These are phyloP conservation scores for Diversispora eburnea DNA, from an alignment of 192 early-diverging fungal genomes.

Conservation along the genomic window DNA sequence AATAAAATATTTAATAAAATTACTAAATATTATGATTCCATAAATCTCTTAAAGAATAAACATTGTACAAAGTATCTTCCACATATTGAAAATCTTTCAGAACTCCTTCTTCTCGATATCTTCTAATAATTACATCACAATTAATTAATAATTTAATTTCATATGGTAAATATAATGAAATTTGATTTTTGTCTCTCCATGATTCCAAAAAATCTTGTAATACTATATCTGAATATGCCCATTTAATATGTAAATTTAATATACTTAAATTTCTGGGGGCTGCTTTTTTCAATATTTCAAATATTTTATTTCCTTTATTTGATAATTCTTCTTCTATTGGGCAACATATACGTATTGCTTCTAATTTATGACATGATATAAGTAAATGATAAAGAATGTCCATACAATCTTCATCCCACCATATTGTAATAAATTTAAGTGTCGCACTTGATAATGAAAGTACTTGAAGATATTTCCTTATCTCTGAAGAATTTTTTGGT, in stretches of 20 bases:
- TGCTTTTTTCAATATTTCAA: neutral
- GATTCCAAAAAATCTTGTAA: constrained; percentile 12
- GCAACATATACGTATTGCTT: constrained; percentile 6
- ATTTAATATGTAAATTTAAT: neutral
- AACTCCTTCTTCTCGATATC: neutral
- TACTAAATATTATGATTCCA: neutral
- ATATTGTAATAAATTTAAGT: neutral
- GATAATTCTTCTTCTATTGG: neutral
- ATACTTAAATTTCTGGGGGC: neutral
- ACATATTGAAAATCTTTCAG: constrained; percentile 5
- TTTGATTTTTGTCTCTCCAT: neutral
- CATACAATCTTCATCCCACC: neutral
- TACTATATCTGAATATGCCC: neutral
- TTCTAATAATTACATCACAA: neutral
- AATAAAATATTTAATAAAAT: too few relatives aligned
- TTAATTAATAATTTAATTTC: neutral
- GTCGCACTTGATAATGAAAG: neutral
- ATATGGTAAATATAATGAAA: neutral
- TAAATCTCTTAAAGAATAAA: neutral
- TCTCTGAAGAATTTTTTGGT: neutral
- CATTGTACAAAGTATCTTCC: neutral
- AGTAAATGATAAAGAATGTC: neutral
- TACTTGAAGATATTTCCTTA: neutral
- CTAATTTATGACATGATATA: constrained; percentile 5
- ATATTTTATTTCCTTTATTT: constrained; percentile 7